These are phyloP conservation scores for Candida dajiaensis DNA, from an alignment of 805 yeast species.

Conservation along the genomic window DNA sequence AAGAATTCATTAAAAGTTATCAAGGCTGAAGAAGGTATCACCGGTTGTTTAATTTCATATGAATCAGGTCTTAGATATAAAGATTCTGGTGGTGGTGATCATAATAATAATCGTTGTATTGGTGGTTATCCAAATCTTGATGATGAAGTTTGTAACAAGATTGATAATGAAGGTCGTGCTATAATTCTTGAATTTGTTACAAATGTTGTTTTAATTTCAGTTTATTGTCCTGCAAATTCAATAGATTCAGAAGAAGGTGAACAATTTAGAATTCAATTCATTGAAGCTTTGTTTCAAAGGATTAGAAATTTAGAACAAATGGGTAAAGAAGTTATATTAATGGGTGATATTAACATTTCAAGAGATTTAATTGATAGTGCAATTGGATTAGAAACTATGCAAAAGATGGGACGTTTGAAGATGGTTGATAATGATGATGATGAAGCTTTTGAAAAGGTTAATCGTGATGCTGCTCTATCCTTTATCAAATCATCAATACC, in stretches of 20 bases:
- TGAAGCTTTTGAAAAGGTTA: constrained; percentile 30
- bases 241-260: constrained; percentile 63
- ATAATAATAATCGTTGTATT: too few species aligned
- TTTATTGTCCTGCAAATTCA: constrained; percentile 93
- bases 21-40: constrained; percentile 87
- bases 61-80: constrained; percentile 14
- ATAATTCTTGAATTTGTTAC: constrained; percentile 66
- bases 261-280: constrained; percentile 48
- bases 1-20: constrained; percentile 43
- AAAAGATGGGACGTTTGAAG: constrained; percentile 31
- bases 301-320: constrained; percentile 43
- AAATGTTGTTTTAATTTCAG: constrained; percentile 53
- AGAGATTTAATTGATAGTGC: constrained; percentile 81
- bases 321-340: constrained; percentile 66
- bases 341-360: constrained; percentile 88
- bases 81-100: constrained; percentile 22
- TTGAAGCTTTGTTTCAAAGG: constrained; percentile 55
- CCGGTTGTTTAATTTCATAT: constrained; percentile 46
- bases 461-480: constrained; percentile 23
- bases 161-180: constrained; percentile 86
- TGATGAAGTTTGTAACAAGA: constrained; percentile 30
- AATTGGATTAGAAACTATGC: constrained; percentile 47
- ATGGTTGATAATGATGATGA: constrained; percentile 17
- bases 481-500: constrained; percentile 37
- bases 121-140: constrained; percentile 64